A percentile compares a stretch with the other conserved stretches of the same genome.
Evolutionary conservation across 176 grass and related monocot genomes (phyloP).

Genomic region (Hyparrhenia diplandra): DNA sequence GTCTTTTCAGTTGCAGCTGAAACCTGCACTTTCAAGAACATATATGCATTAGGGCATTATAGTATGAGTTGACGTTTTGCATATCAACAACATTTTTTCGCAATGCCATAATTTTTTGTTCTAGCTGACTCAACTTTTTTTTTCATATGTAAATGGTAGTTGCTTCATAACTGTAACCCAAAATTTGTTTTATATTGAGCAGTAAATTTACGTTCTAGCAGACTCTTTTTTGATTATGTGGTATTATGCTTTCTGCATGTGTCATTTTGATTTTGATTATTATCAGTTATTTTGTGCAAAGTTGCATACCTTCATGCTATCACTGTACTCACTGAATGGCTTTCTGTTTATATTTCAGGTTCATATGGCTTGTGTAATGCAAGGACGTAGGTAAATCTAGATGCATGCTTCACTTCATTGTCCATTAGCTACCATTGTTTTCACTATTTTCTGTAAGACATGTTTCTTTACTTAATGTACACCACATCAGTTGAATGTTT

Average conservation of each 20-base stretch:
- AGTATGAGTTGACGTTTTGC: background rate
- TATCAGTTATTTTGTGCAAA: background rate
- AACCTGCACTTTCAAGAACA: background rate
- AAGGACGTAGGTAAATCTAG: constrained; percentile 70
- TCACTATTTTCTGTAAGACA: background rate
- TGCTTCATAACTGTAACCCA: background rate
- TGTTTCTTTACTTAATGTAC: constrained; percentile 1
- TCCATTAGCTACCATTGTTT: background rate
- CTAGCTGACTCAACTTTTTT: background rate
- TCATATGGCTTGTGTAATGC: constrained; percentile 95
- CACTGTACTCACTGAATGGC: constrained; percentile 9
- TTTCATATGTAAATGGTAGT: background rate
- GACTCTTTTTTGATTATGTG: constrained; percentile 16
- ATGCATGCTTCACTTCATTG: constrained; percentile 14
- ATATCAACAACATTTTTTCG: constrained; percentile 7
- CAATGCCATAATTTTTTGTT: background rate
- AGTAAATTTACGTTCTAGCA: constrained; percentile 1
- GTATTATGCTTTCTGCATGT: constrained; percentile 16
- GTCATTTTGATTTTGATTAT: background rate
- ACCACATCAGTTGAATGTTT: background rate
- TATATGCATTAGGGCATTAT: background rate
- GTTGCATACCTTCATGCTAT: background rate
- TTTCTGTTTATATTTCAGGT: constrained; percentile 59
- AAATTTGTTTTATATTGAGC: constrained; percentile 15
- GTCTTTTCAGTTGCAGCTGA: background rate